Conservation (phyloP, 805 yeast genomes). For the Zygoascus tannicola region DNA sequence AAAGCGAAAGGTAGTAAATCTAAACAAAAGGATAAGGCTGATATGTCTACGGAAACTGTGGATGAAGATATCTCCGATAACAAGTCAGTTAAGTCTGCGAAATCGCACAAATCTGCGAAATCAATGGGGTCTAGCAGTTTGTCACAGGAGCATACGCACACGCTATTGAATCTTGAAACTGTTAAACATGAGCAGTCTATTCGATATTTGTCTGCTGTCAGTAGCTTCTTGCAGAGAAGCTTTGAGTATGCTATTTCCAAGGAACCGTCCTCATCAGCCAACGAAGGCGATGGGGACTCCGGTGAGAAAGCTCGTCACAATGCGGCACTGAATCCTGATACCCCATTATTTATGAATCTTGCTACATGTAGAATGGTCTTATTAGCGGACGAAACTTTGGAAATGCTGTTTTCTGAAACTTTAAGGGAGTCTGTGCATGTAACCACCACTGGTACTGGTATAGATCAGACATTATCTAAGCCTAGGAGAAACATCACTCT, state of each 20-base stretch:
- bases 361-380: slow-evolving; percentile 94
- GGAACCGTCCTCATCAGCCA: slow-evolving; percentile 37
- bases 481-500: slow-evolving; percentile 28
- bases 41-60: not conserved
- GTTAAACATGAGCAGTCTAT: slow-evolving; percentile 27
- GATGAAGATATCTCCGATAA: not conserved
- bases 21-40: not conserved
- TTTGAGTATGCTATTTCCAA: slow-evolving; percentile 64
- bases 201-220: slow-evolving; percentile 76
- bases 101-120: not conserved
- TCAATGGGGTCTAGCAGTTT: not conserved
- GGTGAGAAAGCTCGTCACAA: slow-evolving; percentile 40
- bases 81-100: not conserved
- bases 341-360: slow-evolving; percentile 63
- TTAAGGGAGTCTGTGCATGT: slow-evolving; percentile 61
- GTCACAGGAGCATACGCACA: not conserved
- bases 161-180: slow-evolving; percentile 2
- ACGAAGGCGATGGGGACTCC: slow-evolving; percentile 25
- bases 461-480: slow-evolving; percentile 28
- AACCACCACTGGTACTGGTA: slow-evolving; percentile 19
- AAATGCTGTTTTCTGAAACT: slow-evolving; percentile 65
- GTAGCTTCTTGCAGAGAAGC: slow-evolving; percentile 75
- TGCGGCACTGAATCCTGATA: slow-evolving; percentile 72
- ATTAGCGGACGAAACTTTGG: slow-evolving; percentile 88
- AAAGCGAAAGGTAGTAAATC: slow-evolving; percentile 7